Evolutionary conservation across 768 basidiomycete genomes (phyloP), one percentile per base, ranked within the genome.

Genomic region (Russula compacta): DNA sequence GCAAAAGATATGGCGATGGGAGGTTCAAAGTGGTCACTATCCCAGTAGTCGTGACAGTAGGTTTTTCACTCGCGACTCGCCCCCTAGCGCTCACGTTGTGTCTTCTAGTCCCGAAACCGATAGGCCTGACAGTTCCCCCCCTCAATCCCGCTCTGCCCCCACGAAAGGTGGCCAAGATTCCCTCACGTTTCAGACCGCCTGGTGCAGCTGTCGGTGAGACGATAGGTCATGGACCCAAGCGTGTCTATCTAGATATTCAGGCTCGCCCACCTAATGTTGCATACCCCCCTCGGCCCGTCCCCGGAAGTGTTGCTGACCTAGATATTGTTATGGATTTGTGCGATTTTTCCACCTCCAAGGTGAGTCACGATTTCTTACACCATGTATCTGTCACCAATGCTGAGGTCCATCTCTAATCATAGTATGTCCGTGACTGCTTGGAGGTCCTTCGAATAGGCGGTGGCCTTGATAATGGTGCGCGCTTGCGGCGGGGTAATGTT

Each of bases 361-460:
- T 88, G 53, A 17, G 42, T 33, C 12, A 33, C 33, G 24, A 46
- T 33, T 14, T 33, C 42, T 21, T 33, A 2, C 40, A 6, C 44
- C 33, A 29, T 29, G 6, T 29, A 11, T 47, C 29, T 65, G 39
- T 12, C 24, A 24, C 14, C 29, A 58, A 50, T 32, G 17, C 43
- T 53, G 40, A 50, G 10, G 38, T 3, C 21, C 44, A 32, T 57
- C 57, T 42, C 43, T 15, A 43, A 53, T 51, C 53, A 33, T 70
- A 97, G 90, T 95, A 90, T 74, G 95, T 98, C n/a, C 85, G 95
- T 43, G 97, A 98, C 71, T 99, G 97, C 69, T 78, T 99, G 43
- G 95, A 98, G 72, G 86, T 95, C 48, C 81, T 99, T 32, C 83
- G 95, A n/a, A 76, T 94, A 12, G 95, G 95, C 3, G 91, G 81